Conservation (phyloP, 2,329 filamentous ascomycete genomes). For the Sclerotiophoma versabilis region DNA sequence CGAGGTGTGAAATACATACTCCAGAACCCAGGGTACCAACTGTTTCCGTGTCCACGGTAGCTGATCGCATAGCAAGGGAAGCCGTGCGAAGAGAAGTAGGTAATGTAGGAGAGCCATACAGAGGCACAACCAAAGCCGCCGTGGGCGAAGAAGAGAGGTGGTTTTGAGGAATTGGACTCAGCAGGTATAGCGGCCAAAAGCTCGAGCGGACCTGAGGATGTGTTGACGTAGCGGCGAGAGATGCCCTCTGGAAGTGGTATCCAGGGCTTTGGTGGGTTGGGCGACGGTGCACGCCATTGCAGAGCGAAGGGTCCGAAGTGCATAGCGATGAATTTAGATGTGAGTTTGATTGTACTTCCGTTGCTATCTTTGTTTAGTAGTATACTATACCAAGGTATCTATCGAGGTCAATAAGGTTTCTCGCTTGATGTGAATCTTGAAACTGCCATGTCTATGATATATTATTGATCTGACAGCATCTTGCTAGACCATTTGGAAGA, state of each 20-base stretch:
- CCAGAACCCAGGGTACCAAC: constrained; percentile 60
- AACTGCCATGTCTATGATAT: too few species aligned
- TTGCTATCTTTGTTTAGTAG: too few species aligned
- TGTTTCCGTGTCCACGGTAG: constrained; percentile 61
- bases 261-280: constrained; percentile 30
- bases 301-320: constrained; percentile 40
- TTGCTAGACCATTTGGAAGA: too few species aligned
- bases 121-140: constrained; percentile 63
- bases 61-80: constrained; percentile 62
- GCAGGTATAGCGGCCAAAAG: constrained; percentile 54
- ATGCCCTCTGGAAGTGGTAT: constrained; percentile 54
- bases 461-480: too few species aligned
- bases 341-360: not conserved
- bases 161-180: constrained; percentile 18
- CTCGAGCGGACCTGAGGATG: constrained; percentile 57
- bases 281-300: constrained; percentile 34
- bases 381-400: not conserved
- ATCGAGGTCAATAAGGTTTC: not conserved
- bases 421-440: too few species aligned
- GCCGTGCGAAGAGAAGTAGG: constrained; percentile 54
- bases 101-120: constrained; percentile 62
- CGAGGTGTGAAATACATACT: constrained; percentile 57
- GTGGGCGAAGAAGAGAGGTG: constrained; percentile 61
- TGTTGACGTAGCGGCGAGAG: constrained; percentile 54
- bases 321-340: constrained; percentile 19